phyloP scores from a whole-genome alignment of 1,139 yeast species.

The Pichia kudriavzevii region DNA sequence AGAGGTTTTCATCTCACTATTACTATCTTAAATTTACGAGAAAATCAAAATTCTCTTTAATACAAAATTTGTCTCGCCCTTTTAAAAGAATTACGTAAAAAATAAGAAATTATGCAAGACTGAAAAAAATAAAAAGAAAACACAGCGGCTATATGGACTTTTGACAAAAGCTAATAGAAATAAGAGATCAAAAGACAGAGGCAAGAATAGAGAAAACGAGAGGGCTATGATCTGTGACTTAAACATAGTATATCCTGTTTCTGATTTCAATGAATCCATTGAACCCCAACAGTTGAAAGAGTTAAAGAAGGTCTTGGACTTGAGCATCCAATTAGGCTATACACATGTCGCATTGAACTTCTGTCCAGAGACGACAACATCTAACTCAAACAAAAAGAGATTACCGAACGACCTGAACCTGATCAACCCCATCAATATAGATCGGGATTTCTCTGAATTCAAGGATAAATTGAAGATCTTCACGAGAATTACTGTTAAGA shows the following conservation, averaged over 20 bases:
- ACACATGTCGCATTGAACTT: slow-evolving; percentile 70
- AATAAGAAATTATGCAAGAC: too few relatives aligned
- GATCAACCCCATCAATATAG: slow-evolving; percentile 33
- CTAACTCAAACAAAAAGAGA: slow-evolving; percentile 26
- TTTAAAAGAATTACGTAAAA: too few relatives aligned
- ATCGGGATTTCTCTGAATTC: slow-evolving; percentile 25
- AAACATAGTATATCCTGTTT: slow-evolving; percentile 76
- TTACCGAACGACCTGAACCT: slow-evolving; percentile 41
- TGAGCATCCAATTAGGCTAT: slow-evolving; percentile 59
- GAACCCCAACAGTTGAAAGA: slow-evolving; percentile 35
- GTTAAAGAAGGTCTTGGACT: slow-evolving; percentile 44
- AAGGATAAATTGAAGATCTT: slow-evolving; percentile 46
- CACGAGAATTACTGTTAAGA: slow-evolving; percentile 64
- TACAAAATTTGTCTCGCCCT: too few relatives aligned
- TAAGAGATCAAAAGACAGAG: too few relatives aligned
- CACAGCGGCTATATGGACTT: too few relatives aligned
- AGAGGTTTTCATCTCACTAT: too few relatives aligned
- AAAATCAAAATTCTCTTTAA: too few relatives aligned
- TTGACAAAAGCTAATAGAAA: too few relatives aligned
- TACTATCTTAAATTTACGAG: too few relatives aligned
- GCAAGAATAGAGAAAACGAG: too few relatives aligned
- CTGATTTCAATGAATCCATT: slow-evolving; percentile 37
- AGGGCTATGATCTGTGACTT: slow-evolving; percentile 53
- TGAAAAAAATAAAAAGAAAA: too few relatives aligned
- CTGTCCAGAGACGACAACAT: slow-evolving; percentile 44